Base-by-base conservation (phyloP, 208 protist genomes). In the Wallacemonas sp. region DNA sequence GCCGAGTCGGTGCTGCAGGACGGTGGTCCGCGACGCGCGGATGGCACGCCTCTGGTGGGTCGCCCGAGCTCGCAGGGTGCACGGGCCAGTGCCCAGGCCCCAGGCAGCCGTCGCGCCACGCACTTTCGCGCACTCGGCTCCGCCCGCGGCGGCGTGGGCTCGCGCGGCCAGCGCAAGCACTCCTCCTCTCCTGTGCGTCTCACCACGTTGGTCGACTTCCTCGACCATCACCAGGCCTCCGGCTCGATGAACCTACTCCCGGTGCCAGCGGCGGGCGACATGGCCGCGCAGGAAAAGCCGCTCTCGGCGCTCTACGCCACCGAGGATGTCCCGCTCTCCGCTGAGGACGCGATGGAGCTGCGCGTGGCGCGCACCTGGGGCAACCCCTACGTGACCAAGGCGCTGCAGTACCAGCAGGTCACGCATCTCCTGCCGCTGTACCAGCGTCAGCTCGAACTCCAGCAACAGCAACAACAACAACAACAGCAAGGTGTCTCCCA, bases 381-480 rank as follows among this genome's bases (percentile, higher is more conserved):
- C 36, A 94, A 94, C 65, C 88, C 88, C 20, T 91, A 94, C 57
- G 72, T 87, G 4, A 67, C 65, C 12, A 92, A 92, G 63, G 66
- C 75, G 3, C 54, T 72, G 5, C 70, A 77, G 29, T 79, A 76
- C 18, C 46, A 77, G 28, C 44, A 65, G 3, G 70, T 48, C 2
- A 64, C 73, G 28, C 31, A 65, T 25, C 49, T 46, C 1, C 20
- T 44, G 39, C 57, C 55, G 22, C 42, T 64, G 5, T 25, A 39
- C 26, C 32, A 41, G 25, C 71, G 61, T 26, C 65, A 67, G 29
- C 52, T 59, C 31, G 52, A 33, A 42, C 31, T 20, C n/a, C 52
- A 59, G 20, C 52, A 41, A 25, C 57, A 57, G 31, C 16, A 46
- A 10, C 4, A 36, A 16, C 36, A 57, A 1, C 42, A 44, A 7